Conservation (phyloP, 2,329 filamentous ascomycete species). For the Ascochyta rabiei region DNA sequence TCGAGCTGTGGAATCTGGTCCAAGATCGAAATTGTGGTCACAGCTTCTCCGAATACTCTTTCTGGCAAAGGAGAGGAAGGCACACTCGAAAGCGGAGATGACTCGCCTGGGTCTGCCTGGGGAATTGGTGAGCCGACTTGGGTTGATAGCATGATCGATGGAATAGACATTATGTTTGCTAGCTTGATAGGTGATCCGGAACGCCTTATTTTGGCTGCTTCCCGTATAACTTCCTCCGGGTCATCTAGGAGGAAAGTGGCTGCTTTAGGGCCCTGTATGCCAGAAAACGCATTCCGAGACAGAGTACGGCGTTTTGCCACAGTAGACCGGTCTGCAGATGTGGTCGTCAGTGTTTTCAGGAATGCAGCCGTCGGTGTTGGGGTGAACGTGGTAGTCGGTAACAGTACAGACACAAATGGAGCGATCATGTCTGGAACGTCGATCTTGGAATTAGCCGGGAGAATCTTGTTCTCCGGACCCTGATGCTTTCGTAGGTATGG, state of each 20-base stretch:
- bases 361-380: neutral
- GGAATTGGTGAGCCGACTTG: neutral
- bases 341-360: neutral
- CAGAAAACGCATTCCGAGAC: constrained; percentile 9
- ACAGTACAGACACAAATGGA: neutral
- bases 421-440: constrained; percentile 7
- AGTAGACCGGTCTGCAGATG: neutral
- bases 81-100: constrained; percentile 19
- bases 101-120: neutral
- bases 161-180: neutral
- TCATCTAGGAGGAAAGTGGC: constrained; percentile 25
- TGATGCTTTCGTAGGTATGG: constrained; percentile 13
- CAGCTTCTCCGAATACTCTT: neutral
- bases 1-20: constrained; percentile 13
- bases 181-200: constrained; percentile 15
- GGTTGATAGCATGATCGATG: neutral
- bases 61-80: constrained; percentile 17
- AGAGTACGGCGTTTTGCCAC: constrained; percentile 4
- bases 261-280: constrained; percentile 29
- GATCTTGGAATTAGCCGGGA: neutral
- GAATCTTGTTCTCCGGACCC: neutral
- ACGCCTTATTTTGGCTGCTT: constrained; percentile 17
- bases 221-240: constrained; percentile 28
- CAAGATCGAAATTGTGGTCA: neutral
- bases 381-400: neutral